Conservation (phyloP, 208 protist genomes). For the Leishmania arabica region DNA sequence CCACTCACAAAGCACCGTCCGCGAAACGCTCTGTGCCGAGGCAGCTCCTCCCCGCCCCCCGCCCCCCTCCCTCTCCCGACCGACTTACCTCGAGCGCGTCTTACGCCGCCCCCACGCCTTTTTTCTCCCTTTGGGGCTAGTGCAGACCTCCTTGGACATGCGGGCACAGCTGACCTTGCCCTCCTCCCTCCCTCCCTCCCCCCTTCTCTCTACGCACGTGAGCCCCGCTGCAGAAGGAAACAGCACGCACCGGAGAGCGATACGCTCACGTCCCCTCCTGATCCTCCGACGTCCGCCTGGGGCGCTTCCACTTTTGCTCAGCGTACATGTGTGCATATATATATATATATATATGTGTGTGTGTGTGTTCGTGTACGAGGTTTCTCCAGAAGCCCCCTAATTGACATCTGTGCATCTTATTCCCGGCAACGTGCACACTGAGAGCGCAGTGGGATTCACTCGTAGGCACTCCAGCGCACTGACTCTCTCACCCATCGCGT, state of each 20-base stretch:
- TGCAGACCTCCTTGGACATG: background rate
- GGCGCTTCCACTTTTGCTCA: background rate
- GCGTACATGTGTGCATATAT: background rate
- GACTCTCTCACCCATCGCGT: background rate
- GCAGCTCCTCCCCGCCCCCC: background rate
- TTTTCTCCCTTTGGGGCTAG: background rate
- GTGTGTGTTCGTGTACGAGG: background rate
- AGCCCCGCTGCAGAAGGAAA: background rate
- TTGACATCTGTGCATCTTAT: background rate
- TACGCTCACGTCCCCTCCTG: background rate
- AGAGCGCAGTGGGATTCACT: background rate
- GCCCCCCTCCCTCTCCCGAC: background rate
- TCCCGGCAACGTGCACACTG: background rate
- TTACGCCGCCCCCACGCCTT: too few relatives aligned
- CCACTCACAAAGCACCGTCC: background rate
- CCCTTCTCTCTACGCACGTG: background rate
- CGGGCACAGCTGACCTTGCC: background rate
- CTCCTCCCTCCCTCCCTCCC: background rate
- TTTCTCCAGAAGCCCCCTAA: background rate
- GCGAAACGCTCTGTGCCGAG: background rate
- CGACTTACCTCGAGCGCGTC: background rate
- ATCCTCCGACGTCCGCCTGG: background rate
- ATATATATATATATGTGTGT: background rate
- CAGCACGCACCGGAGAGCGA: background rate
- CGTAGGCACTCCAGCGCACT: background rate